Evolutionary conservation across 345 rosid genomes (phyloP).

Genomic region (Sisymbrium irio): DNA sequence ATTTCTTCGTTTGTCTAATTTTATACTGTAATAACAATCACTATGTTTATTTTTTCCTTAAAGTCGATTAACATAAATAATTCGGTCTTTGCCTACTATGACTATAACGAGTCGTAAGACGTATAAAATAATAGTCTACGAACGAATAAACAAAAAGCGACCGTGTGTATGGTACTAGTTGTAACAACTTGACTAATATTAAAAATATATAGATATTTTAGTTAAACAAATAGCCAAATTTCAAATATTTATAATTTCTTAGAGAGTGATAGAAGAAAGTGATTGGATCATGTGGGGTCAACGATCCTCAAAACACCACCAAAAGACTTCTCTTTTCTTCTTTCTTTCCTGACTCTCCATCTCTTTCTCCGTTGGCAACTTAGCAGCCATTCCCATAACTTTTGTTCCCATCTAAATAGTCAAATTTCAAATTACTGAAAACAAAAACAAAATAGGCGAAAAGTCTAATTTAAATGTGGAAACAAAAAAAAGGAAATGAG

Average conservation of each 20-base stretch:
- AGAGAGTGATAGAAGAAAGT: constrained; percentile 11
- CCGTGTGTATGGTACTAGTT: constrained; percentile 22
- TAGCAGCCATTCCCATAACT: constrained; percentile 16
- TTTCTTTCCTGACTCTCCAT: background rate
- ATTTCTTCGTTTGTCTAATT: constrained; percentile 18
- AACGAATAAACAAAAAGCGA: constrained; percentile 22
- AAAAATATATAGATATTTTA: constrained; percentile 1
- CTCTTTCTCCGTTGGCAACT: constrained; percentile 9
- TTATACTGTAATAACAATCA: background rate
- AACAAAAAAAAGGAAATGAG: background rate
- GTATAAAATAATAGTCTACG: constrained; percentile 14
- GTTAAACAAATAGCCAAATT: constrained; percentile 10
- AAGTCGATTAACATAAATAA: background rate
- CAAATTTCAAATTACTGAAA: background rate
- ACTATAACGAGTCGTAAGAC: background rate
- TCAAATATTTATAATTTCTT: background rate
- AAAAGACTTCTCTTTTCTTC: background rate
- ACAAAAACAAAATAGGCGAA: background rate
- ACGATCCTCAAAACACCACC: constrained; percentile 4
- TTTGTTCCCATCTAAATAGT: constrained; percentile 3
- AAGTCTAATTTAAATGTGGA: background rate
- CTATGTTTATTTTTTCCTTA: background rate
- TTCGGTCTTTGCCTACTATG: background rate
- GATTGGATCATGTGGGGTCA: constrained; percentile 34
- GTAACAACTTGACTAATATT: constrained; percentile 15